These are phyloP conservation scores for Lipomyces yamadae DNA, from an alignment of 805 yeast genomes.

Conservation along the genomic window DNA sequence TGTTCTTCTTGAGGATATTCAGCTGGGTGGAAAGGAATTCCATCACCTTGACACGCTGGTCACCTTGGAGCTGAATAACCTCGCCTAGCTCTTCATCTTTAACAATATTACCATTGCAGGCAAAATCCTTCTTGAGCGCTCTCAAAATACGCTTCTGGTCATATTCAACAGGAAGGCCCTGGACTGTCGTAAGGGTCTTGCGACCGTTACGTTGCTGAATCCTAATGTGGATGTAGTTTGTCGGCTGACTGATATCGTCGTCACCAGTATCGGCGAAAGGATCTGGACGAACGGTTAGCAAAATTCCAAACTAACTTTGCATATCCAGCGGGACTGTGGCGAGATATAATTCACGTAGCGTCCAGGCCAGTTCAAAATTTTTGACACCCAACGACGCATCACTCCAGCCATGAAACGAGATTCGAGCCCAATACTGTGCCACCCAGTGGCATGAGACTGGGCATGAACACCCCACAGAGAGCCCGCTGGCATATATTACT, in stretches of 20 bases:
- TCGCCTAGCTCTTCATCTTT: slow-evolving; percentile 96
- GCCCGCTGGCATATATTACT: neutral
- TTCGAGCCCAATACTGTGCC: neutral
- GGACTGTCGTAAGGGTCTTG: slow-evolving; percentile 96
- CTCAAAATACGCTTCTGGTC: slow-evolving; percentile 92
- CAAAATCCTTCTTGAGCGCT: slow-evolving; percentile 95
- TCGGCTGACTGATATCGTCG: slow-evolving; percentile 88
- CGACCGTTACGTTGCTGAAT: slow-evolving; percentile 99
- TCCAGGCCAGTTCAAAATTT: neutral
- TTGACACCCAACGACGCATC: neutral
- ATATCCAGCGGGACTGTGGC: neutral
- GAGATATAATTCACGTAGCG: neutral
- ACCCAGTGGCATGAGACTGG: neutral
- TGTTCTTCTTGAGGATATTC: slow-evolving; percentile 91
- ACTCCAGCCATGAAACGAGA: neutral
- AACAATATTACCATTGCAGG: slow-evolving; percentile 97
- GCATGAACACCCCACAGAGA: neutral
- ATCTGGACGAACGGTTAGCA: slow-evolving; percentile 49
- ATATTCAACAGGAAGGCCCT: slow-evolving; percentile 94
- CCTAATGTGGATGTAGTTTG: slow-evolving; percentile 91
- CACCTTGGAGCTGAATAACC: slow-evolving; percentile 97
- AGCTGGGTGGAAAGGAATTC: slow-evolving; percentile 87
- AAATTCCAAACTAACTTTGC: neutral
- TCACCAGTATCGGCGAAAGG: slow-evolving; percentile 99
- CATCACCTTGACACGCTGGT: slow-evolving; percentile 94